phyloP scores from a whole-genome alignment of 129 eudicot species.

The Sambucus nigra region DNA sequence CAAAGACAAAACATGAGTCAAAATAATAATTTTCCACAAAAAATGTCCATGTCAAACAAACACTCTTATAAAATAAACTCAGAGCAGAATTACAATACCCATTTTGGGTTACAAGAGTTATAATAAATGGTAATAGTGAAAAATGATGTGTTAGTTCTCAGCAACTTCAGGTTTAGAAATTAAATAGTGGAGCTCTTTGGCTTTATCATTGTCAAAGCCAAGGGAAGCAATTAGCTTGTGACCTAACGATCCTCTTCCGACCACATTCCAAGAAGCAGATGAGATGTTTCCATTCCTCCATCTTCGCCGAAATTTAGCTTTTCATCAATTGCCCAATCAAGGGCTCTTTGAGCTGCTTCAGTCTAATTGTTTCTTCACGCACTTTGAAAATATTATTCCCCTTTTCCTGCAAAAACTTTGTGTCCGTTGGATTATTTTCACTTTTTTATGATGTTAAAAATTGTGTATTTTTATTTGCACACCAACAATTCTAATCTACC shows the following conservation, averaged over 20 bases:
- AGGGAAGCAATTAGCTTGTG: constrained; percentile 52
- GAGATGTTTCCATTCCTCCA: constrained; percentile 54
- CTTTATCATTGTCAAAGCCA: constrained; percentile 51
- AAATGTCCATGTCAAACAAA: no score
- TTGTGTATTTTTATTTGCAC: no score
- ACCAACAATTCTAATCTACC: no score
- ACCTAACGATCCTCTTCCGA: constrained; percentile 51
- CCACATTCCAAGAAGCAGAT: constrained; percentile 76
- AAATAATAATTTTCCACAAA: no score
- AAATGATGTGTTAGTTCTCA: constrained; percentile 27
- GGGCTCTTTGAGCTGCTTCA: no score
- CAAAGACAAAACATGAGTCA: no score
- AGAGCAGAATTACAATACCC: not conserved
- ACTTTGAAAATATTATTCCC: no score
- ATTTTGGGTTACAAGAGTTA: constrained; percentile 2
- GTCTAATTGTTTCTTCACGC: no score
- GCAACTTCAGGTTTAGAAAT: constrained; percentile 47
- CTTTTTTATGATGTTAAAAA: no score
- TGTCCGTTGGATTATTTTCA: no score
- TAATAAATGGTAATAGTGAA: not conserved
- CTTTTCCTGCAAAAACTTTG: no score
- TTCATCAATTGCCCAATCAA: no score
- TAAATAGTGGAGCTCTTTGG: constrained; percentile 37
- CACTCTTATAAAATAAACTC: not conserved
- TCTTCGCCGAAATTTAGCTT: constrained; percentile 44